Percentiles rank a stretch among this genome's conserved stretches.
phyloP scores from a whole-genome alignment of 2,329 filamentous ascomycete genomes.

The Acrodontium crateriforme region DNA sequence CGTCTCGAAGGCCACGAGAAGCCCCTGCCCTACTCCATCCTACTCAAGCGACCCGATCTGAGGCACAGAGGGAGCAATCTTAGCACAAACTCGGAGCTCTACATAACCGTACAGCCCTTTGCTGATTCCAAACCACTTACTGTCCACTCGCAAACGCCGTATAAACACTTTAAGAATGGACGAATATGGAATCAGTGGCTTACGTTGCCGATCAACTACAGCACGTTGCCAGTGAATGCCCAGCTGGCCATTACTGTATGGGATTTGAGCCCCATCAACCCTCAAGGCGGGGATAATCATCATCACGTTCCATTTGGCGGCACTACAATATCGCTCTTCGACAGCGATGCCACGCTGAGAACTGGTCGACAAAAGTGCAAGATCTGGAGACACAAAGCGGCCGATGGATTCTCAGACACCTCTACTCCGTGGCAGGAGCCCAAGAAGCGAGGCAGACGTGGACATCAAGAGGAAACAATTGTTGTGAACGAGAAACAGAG shows the following conservation, averaged over 20 bases:
- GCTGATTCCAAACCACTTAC: conserved; percentile 90
- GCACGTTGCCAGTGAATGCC: conserved; percentile 65
- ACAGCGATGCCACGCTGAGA: conserved; percentile 76
- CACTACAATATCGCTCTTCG: conserved; percentile 84
- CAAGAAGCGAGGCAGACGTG: conserved; percentile 37
- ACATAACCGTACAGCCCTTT: conserved; percentile 86
- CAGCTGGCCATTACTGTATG: conserved; percentile 87
- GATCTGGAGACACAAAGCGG: conserved; percentile 65
- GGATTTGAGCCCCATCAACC: conserved; percentile 76
- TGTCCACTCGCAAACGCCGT: conserved; percentile 80
- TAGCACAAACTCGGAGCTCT: conserved; percentile 74
- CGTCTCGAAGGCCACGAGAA: conserved; percentile 67
- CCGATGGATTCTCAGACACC: conserved; percentile 71
- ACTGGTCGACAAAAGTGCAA: conserved; percentile 88
- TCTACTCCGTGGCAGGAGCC: conserved; percentile 58
- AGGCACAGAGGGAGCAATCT: conserved; percentile 78
- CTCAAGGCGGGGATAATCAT: conserved; percentile 51
- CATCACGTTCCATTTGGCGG: conserved; percentile 88
- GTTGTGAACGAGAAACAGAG: conserved; percentile 21
- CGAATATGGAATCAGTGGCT: conserved; percentile 93
- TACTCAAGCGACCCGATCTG: conserved; percentile 65
- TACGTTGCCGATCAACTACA: conserved; percentile 70
- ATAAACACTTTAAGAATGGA: conserved; percentile 70
- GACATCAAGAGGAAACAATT: conserved; percentile 49
- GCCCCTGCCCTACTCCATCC: conserved; percentile 59